Percentiles rank a stretch among this genome's conserved stretches.
Evolutionary conservation across 1,284 basidiomycete species (phyloP).

Genomic region (Heterobasidion annosum): DNA sequence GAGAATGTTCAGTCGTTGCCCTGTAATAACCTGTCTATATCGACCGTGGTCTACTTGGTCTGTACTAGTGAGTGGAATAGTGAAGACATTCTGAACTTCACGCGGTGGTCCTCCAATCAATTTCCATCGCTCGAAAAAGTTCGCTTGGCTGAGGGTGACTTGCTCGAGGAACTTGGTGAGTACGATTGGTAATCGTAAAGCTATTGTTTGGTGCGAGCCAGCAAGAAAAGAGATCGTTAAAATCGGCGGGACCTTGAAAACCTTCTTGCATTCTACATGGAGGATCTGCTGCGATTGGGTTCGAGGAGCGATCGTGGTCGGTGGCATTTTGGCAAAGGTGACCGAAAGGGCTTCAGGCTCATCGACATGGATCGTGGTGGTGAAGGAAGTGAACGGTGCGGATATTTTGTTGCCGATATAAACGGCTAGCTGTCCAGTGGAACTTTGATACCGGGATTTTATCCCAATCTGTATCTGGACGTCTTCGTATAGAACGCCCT

Average conservation of each 20-base stretch:
- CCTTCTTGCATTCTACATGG: slow-evolving; percentile 89
- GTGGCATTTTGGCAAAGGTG: slow-evolving; percentile 85
- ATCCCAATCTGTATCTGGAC: slow-evolving; percentile 92
- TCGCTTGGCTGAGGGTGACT: slow-evolving; percentile 71
- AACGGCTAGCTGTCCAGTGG: slow-evolving; percentile 85
- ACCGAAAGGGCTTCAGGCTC: slow-evolving; percentile 72
- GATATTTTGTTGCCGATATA: slow-evolving; percentile 96
- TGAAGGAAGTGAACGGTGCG: slow-evolving; percentile 82
- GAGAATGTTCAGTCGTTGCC: slow-evolving; percentile 71
- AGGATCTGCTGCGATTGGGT: slow-evolving; percentile 91
- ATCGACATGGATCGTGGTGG: slow-evolving; percentile 69
- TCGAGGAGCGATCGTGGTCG: slow-evolving; percentile 69
- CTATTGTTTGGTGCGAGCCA: slow-evolving; percentile 82
- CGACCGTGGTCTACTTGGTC: slow-evolving; percentile 71
- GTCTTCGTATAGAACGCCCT: slow-evolving; percentile 95
- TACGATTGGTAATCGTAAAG: slow-evolving; percentile 80
- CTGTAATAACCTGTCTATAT: slow-evolving; percentile 70
- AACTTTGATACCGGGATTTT: slow-evolving; percentile 93
- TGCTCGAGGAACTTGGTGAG: slow-evolving; percentile 92
- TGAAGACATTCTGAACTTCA: slow-evolving; percentile 86
- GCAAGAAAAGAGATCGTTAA: slow-evolving; percentile 88
- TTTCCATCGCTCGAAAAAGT: slow-evolving; percentile 99
- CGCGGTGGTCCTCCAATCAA: slow-evolving; percentile 91
- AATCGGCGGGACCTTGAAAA: slow-evolving; percentile 75
- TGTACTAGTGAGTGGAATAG: slow-evolving; percentile 56